Percentiles rank a stretch among this genome's conserved stretches.
Conservation (phyloP, 352 stramenopile genomes). For the Phytophthora sp. region DNA sequence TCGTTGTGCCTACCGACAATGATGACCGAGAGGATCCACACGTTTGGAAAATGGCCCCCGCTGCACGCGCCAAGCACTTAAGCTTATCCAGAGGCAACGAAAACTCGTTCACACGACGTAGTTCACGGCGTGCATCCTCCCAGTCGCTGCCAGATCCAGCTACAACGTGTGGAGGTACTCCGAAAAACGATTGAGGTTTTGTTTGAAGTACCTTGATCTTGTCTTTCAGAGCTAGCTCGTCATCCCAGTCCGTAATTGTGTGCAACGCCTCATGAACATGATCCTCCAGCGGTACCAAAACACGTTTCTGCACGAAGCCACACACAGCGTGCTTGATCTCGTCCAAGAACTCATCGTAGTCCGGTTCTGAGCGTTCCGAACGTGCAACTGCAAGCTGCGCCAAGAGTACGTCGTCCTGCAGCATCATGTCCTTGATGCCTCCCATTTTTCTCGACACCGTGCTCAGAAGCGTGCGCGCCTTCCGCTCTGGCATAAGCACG, state of each 20-base stretch:
- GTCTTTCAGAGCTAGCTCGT: conserved; percentile 47
- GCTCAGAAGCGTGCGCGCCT: conserved; percentile 54
- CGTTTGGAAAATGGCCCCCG: conserved; percentile 58
- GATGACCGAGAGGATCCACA: conserved; percentile 34
- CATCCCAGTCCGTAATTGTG: conserved; percentile 52
- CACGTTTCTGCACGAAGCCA: conserved; percentile 51
- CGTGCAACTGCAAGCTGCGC: conserved; percentile 37
- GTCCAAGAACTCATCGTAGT: conserved; percentile 68
- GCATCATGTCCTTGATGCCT: conserved; percentile 54
- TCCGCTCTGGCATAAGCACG: conserved; percentile 41
- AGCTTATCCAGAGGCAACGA: conserved; percentile 73
- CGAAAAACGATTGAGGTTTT: conserved; percentile 62
- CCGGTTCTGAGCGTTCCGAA: conserved; percentile 42
- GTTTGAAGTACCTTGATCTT: conserved; percentile 66
- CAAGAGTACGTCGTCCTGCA: conserved; percentile 47
- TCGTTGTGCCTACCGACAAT: conserved; percentile 23
- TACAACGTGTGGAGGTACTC: conserved; percentile 51
- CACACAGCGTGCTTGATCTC: conserved; percentile 64
- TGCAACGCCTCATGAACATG: conserved; percentile 64
- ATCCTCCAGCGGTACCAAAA: conserved; percentile 67
- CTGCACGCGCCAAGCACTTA: conserved; percentile 69
- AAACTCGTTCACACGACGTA: conserved; percentile 61
- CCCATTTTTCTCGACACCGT: conserved; percentile 58
- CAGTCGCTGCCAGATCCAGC: conserved; percentile 52
- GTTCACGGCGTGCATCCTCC: conserved; percentile 59